Base-by-base conservation (phyloP, 257 asterid genomes). In the Gynochthodes officinalis region DNA sequence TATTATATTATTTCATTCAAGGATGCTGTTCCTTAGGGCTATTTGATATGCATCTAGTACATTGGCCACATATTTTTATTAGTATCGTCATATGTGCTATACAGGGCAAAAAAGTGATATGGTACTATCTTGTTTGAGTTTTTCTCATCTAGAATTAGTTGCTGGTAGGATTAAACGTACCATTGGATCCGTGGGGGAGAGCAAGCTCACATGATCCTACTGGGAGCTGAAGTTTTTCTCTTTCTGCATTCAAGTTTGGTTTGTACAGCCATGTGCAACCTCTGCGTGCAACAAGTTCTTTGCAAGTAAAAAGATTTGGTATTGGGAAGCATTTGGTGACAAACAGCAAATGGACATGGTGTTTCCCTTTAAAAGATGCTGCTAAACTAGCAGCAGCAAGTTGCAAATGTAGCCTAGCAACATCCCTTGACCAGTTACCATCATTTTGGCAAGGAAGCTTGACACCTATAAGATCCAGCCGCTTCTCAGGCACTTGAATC, bases 121-220 rank as follows among this genome's bases (percentile, higher is more conserved):
- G n/a, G n/a, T n/a, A n/a, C n/a, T n/a, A n/a, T n/a, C n/a, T n/a
- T n/a, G n/a, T n/a, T n/a, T n/a, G n/a, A n/a, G n/a, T n/a, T n/a
- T n/a, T n/a, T n/a, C n/a, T n/a, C n/a, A n/a, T n/a, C 32, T 54
- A 54, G 1, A 23, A 54, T 54, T 14, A 25, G 9, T 60, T 16
- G 70, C 35, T 43, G 50, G 39, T 63, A 32, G 28, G n/a, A 53
- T 5, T 37, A 7, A 37, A 62, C 77, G 64, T 72, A 89, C 97
- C 97, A 73, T 75, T 65, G 54, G 77, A 72, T 70, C 93, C 96
- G 48, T 86, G 86, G 12, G 96, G 95, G 49, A 93, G 93, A 1
- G 97, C 89, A 15, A 93, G 97, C 30, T 93, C 97, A 77, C 97
- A 93, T 19, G 98, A 93, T 72, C 98, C 98, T 1, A 85, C 54